Conservation (phyloP, 441 rosid genomes). For the Populus trichocarpa region DNA sequence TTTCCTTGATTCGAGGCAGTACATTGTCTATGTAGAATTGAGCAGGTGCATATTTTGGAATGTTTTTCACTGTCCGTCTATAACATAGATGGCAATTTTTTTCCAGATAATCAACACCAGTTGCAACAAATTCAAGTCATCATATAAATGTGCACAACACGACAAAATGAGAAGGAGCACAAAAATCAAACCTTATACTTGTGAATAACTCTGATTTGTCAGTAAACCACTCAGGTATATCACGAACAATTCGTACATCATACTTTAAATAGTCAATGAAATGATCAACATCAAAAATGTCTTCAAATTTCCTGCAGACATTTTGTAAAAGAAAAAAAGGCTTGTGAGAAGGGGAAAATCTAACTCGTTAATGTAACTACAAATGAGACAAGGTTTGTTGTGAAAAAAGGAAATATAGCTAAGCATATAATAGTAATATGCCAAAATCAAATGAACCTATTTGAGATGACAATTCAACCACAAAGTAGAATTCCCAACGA, state of each 20-base stretch:
- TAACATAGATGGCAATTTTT: slow-evolving; percentile 18
- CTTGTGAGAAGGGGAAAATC: background rate
- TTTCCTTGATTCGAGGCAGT: slow-evolving; percentile 92
- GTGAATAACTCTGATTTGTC: slow-evolving; percentile 88
- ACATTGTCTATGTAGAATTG: slow-evolving; percentile 96
- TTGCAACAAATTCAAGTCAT: background rate
- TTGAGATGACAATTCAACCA: background rate
- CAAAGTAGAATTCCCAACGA: background rate
- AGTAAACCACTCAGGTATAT: slow-evolving; percentile 94
- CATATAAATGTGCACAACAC: background rate
- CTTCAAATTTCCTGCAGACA: slow-evolving; percentile 83
- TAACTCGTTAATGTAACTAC: background rate
- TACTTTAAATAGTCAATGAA: slow-evolving; percentile 94
- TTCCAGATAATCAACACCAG: slow-evolving; percentile 10
- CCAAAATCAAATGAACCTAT: background rate
- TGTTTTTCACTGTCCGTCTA: slow-evolving; percentile 97
- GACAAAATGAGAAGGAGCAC: background rate
- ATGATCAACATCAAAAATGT: slow-evolving; percentile 93
- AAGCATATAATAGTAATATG: background rate
- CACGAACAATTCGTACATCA: slow-evolving; percentile 86
- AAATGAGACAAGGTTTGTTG: background rate
- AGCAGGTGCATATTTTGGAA: slow-evolving; percentile 97
- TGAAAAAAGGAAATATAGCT: background rate
- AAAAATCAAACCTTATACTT: slow-evolving; percentile 69
- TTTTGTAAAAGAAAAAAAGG: background rate